Evolutionary conservation across 768 basidiomycete genomes (phyloP), one percentile per base, ranked within the genome.

Genomic region (Favolaschia claudopus): DNA sequence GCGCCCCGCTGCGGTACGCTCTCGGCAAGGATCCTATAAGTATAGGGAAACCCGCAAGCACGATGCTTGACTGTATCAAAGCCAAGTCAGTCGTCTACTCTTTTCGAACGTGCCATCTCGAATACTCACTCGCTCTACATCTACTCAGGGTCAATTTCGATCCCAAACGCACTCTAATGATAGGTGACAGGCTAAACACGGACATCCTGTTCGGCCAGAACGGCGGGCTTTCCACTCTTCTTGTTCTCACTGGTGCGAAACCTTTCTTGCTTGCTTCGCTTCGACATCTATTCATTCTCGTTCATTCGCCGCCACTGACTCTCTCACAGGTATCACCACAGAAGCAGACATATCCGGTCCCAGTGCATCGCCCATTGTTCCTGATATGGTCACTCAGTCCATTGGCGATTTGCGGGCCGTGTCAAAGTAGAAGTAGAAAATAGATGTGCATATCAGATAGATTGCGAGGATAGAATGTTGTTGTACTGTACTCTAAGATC

Each of bases 101-200:
- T 33, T 28, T 37, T 32, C 31, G 32, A 51, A 7, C 38, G 9
- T 15, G 13, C 38, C 22, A 38, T 39, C 24, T 24, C 20, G 48
- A 19, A 6, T 37, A 29, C 27, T 65, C 29, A 66, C 64, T 68
- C n/a, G n/a, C n/a, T n/a, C n/a, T n/a, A n/a, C 40, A 60, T 58
- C 40, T 25, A n/a, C 12, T 10, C 67, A 97, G 95, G 74, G 87
- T 96, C 65, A 72, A 91, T 43, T 95, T 93, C 71, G 91, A 99
- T 74, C 93, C 93, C 38, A 77, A 82, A 59, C 80, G 88, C 49
- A 95, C 96, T 15, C 87, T 99, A 71, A 98, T 99, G 94, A 82
- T 99, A 40, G 96, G 96, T 37, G 96, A 99, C 76, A 86, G 96
- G 59, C 82, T 99, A 64, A 91, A 93, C 72, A 99, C 97, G 6